Evolutionary conservation across 2,329 filamentous ascomycete species (phyloP).

Genomic region (Colletotrichum sp.): DNA sequence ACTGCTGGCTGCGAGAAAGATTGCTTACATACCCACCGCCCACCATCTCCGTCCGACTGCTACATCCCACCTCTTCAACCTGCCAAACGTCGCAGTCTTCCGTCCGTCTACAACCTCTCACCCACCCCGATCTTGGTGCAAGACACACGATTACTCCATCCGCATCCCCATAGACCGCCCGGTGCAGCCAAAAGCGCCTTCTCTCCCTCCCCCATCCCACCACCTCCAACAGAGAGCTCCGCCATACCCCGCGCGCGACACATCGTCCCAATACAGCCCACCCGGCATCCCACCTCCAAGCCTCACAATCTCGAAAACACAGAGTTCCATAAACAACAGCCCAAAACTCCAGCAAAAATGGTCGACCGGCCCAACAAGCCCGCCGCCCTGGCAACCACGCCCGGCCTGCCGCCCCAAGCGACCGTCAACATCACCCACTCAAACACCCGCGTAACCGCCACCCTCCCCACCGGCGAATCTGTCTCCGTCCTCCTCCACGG

Average conservation of each 20-base stretch:
- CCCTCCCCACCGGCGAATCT: constrained; percentile 83
- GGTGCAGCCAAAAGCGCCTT: background rate
- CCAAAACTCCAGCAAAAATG: constrained; percentile 44
- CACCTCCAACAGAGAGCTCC: background rate
- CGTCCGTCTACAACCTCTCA: background rate
- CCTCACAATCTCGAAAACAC: background rate
- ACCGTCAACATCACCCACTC: constrained; percentile 76
- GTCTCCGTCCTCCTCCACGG: constrained; percentile 88
- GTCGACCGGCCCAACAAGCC: constrained; percentile 89
- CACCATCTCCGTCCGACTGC: background rate
- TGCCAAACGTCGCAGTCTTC: background rate
- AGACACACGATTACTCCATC: background rate
- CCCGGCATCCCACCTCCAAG: background rate
- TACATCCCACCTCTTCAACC: background rate
- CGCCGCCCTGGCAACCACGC: constrained; percentile 74
- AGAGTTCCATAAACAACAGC: background rate
- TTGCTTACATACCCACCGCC: constrained; percentile 3
- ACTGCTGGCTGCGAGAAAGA: background rate
- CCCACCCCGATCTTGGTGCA: background rate
- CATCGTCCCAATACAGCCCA: background rate
- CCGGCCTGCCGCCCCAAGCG: constrained; percentile 74
- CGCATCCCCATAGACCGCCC: background rate
- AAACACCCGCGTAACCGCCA: constrained; percentile 76
- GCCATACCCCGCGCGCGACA: background rate
- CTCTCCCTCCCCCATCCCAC: background rate